phyloP scores from a whole-genome alignment of 257 asterid species.

The Nicotiana paniculata region DNA sequence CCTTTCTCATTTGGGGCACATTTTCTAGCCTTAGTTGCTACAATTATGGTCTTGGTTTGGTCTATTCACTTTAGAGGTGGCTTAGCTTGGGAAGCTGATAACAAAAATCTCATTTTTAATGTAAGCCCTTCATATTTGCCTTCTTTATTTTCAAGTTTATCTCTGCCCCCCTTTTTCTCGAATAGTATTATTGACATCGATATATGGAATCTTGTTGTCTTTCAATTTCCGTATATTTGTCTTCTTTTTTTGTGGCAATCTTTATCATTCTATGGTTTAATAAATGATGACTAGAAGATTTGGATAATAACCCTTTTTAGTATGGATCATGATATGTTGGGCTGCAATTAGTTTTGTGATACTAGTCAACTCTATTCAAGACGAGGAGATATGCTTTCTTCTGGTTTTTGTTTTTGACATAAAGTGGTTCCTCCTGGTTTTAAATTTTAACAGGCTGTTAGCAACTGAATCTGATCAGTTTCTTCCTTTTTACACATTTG shows the following conservation, averaged over 20 bases:
- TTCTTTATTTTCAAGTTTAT: not conserved
- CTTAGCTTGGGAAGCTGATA: conserved; percentile 73
- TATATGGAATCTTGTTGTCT: not conserved
- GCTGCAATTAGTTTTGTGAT: not conserved
- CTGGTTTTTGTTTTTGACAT: not conserved
- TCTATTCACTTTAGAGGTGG: conserved; percentile 79
- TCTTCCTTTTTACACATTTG: not conserved
- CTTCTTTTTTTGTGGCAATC: not conserved
- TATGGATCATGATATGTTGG: not conserved
- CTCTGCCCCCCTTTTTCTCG: not conserved
- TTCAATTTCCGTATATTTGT: not conserved
- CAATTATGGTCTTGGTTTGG: conserved; percentile 75
- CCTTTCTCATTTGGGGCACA: conserved; percentile 59
- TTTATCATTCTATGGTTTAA: not conserved
- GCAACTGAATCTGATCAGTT: not conserved
- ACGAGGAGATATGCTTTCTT: not conserved
- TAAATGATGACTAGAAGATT: not conserved
- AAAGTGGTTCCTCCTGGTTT: not conserved
- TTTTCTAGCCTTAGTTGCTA: conserved; percentile 47
- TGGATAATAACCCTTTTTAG: not conserved
- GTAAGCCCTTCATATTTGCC: conserved; percentile 22
- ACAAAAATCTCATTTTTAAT: conserved; percentile 81
- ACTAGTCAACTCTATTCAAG: not conserved
- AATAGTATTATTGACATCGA: not conserved
- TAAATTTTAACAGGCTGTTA: not conserved